These are phyloP conservation scores for Alnus rubra DNA, from an alignment of 306 rosid species.

Conservation along the genomic window DNA sequence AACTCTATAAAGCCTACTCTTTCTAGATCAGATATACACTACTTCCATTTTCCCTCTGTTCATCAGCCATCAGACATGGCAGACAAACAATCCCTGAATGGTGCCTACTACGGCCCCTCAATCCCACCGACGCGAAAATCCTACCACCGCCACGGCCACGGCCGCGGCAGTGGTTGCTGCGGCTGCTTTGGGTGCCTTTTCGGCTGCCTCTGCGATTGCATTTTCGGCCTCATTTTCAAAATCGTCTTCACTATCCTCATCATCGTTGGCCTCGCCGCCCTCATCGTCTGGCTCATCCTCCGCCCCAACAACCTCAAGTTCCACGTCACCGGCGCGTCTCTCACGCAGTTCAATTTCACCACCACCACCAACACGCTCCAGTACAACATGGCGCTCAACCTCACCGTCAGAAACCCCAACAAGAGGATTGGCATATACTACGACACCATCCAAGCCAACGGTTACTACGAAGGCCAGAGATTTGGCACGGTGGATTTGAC, in stretches of 20 bases:
- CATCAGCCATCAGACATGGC: conserved; percentile 23
- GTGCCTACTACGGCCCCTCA: conserved; percentile 43
- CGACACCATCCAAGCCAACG: conserved; percentile 46
- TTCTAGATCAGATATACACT: not conserved
- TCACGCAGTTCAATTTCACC: conserved; percentile 45
- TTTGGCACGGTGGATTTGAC: conserved; percentile 25
- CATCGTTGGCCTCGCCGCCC: conserved; percentile 26
- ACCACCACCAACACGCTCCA: conserved; percentile 33
- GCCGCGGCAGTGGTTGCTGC: conserved; percentile 3
- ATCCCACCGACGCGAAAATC: conserved; percentile 10
- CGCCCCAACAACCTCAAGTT: conserved; percentile 52
- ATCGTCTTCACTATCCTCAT: conserved; percentile 29
- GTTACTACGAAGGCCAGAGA: conserved; percentile 41
- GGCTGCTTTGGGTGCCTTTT: conserved; percentile 9
- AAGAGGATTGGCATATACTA: conserved; percentile 48
- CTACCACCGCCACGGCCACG: conserved; percentile 16
- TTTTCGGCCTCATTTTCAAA: conserved; percentile 41
- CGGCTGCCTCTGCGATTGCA: not conserved
- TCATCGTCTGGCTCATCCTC: conserved; percentile 51
- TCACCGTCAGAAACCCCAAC: conserved; percentile 62
- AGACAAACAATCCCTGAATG: conserved; percentile 36
- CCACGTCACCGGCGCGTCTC: conserved; percentile 48
- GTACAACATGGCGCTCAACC: conserved; percentile 50
- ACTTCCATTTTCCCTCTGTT: not conserved
- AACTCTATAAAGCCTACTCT: not conserved